Base-by-base conservation (phyloP, 2,329 filamentous ascomycete species). In the Trichoderma cornu-damae region DNA sequence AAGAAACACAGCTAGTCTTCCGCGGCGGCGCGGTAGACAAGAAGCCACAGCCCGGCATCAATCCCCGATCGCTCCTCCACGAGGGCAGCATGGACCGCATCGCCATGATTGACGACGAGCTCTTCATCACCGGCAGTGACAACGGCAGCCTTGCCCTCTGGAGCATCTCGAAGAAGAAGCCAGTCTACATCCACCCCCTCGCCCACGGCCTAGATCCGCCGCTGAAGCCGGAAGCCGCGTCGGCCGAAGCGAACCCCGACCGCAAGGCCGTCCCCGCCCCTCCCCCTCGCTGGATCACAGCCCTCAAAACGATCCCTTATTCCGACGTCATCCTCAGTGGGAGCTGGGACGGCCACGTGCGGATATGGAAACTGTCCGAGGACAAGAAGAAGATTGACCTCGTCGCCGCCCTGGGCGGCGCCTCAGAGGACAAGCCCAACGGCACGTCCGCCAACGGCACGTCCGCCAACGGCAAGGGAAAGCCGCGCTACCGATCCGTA, bases 1-100 rank as follows among this genome's bases (percentile, higher is more conserved):
- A 99, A 66, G 93, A 99, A 75, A 90, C 88, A 1, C 94, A 99
- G 70, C 82, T 99, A 6, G 92, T 97, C 2, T 99, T 97, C 73
- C 87, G 93, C 47, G 93, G 92, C 58, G 90, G 91, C 61, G 88
- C 85, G 40, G 77, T 79, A 24, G 79, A 80, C 61, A 82, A 80
- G 65, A 83, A 82, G 64, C 68, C 68, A 32, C 66, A 67, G 3
- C 65, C 70, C 3, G 69, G 69, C 59, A 62, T 78, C 12, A 74
- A 80, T 61, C 76, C 79, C 3, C 75, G 75, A n/a, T 81, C 79
- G 2, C 69, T 81, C n/a, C 77, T 80, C n/a, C 76, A 79, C 65
- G 81, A 96, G 71, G 93, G 91, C 56, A 95, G 87, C 68, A 92
- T 96, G 73, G 94, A 99, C 72, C 86, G 91, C 60, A 85, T 97